Conservation (phyloP, 768 basidiomycete species). For the Rhizopogon vesiculosus region DNA sequence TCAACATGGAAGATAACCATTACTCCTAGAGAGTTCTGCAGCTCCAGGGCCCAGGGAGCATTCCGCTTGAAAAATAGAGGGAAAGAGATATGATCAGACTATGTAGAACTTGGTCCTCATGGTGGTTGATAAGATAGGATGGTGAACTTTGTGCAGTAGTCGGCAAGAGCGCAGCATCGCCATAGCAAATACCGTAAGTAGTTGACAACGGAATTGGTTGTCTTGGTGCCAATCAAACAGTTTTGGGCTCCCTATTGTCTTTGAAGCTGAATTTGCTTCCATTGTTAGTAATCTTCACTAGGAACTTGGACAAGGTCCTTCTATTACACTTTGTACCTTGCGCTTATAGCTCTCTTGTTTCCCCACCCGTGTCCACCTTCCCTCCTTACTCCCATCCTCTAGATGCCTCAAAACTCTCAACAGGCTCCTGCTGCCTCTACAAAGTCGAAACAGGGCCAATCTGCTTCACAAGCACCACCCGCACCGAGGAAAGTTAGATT, state of each 20-base stretch:
- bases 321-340: background rate
- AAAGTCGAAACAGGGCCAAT: slow-evolving; percentile 43
- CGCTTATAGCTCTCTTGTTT: slow-evolving; percentile 1
- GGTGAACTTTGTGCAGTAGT: no score
- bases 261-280: background rate
- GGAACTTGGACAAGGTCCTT: background rate
- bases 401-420: slow-evolving; percentile 24
- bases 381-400: background rate
- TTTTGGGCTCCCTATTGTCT: background rate
- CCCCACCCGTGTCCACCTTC: background rate
- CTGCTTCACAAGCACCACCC: slow-evolving; percentile 39
- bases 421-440: slow-evolving; percentile 10
- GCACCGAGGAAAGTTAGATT: slow-evolving; percentile 84
- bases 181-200: background rate
- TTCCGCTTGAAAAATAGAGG: no score
- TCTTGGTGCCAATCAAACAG: slow-evolving; percentile 1
- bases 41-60: no score
- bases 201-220: background rate
- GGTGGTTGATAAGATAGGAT: no score
- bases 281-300: background rate
- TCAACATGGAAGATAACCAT: no score
- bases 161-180: background rate
- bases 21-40: no score
- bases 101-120: no score
- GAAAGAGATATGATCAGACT: no score